These are phyloP conservation scores for Pleurotus djamor DNA, from an alignment of 768 basidiomycete species.

Conservation along the genomic window DNA sequence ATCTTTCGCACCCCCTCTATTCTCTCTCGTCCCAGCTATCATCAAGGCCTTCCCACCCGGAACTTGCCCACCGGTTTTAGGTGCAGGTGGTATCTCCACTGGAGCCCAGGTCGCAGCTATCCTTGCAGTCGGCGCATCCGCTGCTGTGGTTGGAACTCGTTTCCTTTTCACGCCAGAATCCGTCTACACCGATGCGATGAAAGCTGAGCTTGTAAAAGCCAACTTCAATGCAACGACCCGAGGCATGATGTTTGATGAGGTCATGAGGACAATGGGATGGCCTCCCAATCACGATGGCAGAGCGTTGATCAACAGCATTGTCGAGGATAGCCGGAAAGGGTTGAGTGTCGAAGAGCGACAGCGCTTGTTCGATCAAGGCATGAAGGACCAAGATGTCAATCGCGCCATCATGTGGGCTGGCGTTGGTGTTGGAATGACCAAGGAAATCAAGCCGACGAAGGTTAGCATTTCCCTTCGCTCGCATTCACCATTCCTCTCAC, in stretches of 20 bases:
- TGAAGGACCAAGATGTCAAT: slow-evolving; percentile 22
- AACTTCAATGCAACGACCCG: slow-evolving; percentile 29
- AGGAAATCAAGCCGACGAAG: slow-evolving; percentile 14
- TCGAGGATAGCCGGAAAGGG: slow-evolving; percentile 25
- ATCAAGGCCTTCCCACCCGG: slow-evolving; percentile 23
- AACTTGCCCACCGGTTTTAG: slow-evolving; percentile 32
- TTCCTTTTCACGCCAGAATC: slow-evolving; percentile 45
- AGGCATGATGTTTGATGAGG: slow-evolving; percentile 38
- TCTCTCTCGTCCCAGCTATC: slow-evolving; percentile 33
- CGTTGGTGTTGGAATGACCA: slow-evolving; percentile 32
- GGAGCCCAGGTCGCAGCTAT: slow-evolving; percentile 39
- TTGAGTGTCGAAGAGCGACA: slow-evolving; percentile 22
- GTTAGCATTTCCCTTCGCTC: not conserved
- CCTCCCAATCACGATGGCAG: slow-evolving; percentile 39
- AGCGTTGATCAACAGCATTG: slow-evolving; percentile 32
- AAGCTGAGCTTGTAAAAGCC: slow-evolving; percentile 32
- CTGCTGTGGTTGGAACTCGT: slow-evolving; percentile 45
- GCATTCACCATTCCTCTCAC: not conserved
- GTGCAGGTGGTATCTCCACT: slow-evolving; percentile 46
- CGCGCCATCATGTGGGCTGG: slow-evolving; percentile 41
- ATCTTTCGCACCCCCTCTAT: slow-evolving; percentile 31
- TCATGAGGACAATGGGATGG: slow-evolving; percentile 33
- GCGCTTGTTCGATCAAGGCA: slow-evolving; percentile 23
- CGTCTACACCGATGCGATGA: slow-evolving; percentile 32
- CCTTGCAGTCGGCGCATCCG: slow-evolving; percentile 42